Percentiles rank a stretch among this genome's conserved stretches.
These are phyloP conservation scores for Fusarium heterosporum DNA, from an alignment of 2,329 filamentous ascomycete species.

Conservation along the genomic window DNA sequence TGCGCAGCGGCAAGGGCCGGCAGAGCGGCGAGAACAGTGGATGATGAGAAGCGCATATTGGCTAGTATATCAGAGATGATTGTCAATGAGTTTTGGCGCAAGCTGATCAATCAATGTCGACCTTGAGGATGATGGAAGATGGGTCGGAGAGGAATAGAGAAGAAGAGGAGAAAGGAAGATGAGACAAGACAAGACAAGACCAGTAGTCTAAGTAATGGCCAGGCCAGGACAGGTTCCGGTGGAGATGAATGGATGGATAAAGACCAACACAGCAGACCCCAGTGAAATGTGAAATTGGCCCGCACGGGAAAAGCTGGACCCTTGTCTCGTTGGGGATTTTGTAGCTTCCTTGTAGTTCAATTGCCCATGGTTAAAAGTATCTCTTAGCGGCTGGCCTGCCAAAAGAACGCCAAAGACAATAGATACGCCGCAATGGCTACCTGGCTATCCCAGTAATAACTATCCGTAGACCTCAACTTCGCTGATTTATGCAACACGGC, in stretches of 20 bases:
- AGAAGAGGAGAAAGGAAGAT: slow-evolving; percentile 18
- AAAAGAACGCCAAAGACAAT: background rate
- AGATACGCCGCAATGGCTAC: background rate
- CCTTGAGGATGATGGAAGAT: slow-evolving; percentile 3
- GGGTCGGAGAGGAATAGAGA: slow-evolving; percentile 16
- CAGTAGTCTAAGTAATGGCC: slow-evolving; percentile 17
- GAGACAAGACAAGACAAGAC: slow-evolving; percentile 26
- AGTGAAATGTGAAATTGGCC: slow-evolving; percentile 33
- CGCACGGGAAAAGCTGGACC: slow-evolving; percentile 41
- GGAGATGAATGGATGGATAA: slow-evolving; percentile 42
- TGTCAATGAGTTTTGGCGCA: slow-evolving; percentile 7
- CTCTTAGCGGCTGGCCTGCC: slow-evolving; percentile 2
- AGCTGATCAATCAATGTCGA: slow-evolving; percentile 6
- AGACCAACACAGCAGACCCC: slow-evolving; percentile 17
- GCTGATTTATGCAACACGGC: background rate
- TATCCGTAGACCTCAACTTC: background rate
- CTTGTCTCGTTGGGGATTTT: slow-evolving; percentile 45
- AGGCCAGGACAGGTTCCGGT: slow-evolving; percentile 28
- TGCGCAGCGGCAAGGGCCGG: slow-evolving; percentile 67
- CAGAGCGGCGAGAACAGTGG: slow-evolving; percentile 64
- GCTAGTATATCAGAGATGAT: slow-evolving; percentile 9
- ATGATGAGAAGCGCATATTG: slow-evolving; percentile 70
- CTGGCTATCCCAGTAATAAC: background rate
- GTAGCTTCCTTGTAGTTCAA: slow-evolving; percentile 13
- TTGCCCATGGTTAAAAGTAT: slow-evolving; percentile 3